These are phyloP conservation scores for Kockovaella imperatae DNA, from an alignment of 768 basidiomycete species.

Conservation along the genomic window DNA sequence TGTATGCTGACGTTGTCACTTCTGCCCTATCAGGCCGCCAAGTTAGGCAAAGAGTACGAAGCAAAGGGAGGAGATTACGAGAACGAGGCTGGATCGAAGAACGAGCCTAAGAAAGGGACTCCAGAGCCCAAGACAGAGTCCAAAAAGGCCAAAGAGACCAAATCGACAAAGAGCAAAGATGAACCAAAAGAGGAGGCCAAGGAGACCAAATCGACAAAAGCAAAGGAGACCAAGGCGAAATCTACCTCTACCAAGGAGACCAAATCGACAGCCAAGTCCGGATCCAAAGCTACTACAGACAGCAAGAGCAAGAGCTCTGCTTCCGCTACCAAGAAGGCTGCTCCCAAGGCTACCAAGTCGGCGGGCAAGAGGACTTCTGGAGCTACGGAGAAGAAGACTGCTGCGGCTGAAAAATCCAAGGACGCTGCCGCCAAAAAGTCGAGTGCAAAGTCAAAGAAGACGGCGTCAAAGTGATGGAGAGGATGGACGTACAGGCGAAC, in stretches of 20 bases:
- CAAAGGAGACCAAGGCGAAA: constrained; percentile 15
- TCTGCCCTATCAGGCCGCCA: constrained; percentile 17
- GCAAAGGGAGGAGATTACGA: constrained; percentile 38
- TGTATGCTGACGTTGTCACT: not conserved
- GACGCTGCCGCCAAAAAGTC: constrained; percentile 1
- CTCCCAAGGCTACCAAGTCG: constrained; percentile 4
- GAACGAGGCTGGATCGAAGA: constrained; percentile 42
- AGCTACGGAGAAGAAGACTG: not conserved
- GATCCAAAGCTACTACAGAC: not conserved
- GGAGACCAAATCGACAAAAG: constrained; percentile 7
- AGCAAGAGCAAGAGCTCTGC: too few species aligned
- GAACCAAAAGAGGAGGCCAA: constrained; percentile 13
- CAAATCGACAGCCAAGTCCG: not conserved
- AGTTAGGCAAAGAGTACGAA: constrained; percentile 42
- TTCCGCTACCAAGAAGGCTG: not conserved
- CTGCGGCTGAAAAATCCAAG: not conserved
- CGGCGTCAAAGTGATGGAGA: constrained; percentile 2
- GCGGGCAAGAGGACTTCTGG: constrained; percentile 7
- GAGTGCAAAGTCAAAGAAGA: constrained; percentile 8
- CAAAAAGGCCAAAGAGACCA: constrained; percentile 21
- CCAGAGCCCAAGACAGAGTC: constrained; percentile 35
- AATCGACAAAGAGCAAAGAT: constrained; percentile 7
- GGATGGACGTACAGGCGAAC: too few species aligned
- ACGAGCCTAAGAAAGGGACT: constrained; percentile 39
- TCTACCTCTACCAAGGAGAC: not conserved